phyloP scores from a whole-genome alignment of 495 filamentous ascomycete species.

The Beverwykella pulmonaria region DNA sequence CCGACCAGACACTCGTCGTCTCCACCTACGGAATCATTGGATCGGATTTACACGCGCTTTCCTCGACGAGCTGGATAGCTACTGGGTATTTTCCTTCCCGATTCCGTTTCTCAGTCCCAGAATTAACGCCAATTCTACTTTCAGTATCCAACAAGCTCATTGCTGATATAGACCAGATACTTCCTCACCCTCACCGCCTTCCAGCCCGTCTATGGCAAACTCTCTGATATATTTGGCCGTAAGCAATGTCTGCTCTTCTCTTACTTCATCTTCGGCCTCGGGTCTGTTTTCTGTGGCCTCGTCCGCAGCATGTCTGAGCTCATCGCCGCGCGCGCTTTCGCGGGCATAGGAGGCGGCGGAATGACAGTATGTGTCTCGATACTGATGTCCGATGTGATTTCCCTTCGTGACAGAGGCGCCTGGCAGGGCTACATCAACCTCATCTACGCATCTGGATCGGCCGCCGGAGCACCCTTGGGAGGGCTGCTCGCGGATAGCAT shows the following conservation, averaged over 20 bases:
- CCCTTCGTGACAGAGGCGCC: slow-evolving; percentile 73
- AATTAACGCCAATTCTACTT: no score
- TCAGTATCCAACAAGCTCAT: no score
- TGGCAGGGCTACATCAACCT: slow-evolving; percentile 87
- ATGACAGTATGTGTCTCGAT: slow-evolving; percentile 83
- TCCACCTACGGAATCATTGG: slow-evolving; percentile 80
- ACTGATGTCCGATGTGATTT: slow-evolving; percentile 74
- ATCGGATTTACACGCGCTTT: slow-evolving; percentile 75
- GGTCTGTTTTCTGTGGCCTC: slow-evolving; percentile 72
- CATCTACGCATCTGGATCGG: slow-evolving; percentile 71
- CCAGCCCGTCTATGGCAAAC: slow-evolving; percentile 76
- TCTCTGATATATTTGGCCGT: slow-evolving; percentile 83
- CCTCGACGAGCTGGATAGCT: slow-evolving; percentile 82
- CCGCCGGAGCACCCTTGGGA: slow-evolving; percentile 72
- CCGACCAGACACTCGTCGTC: slow-evolving; percentile 83
- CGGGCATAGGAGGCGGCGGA: slow-evolving; percentile 81
- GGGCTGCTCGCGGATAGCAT: slow-evolving; percentile 74
- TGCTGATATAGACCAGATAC: slow-evolving; percentile 46
- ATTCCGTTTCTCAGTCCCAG: no score
- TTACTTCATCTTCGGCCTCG: slow-evolving; percentile 73
- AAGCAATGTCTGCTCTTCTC: slow-evolving; percentile 73
- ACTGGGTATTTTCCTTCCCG: slow-evolving; percentile 56
- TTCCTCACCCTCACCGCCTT: slow-evolving; percentile 79
- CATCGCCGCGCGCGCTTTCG: slow-evolving; percentile 68
- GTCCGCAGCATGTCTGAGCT: slow-evolving; percentile 69